A percentile compares a stretch with the other conserved stretches of the same genome.
These are phyloP conservation scores for Fusarium sacchari DNA, from an alignment of 2,329 filamentous ascomycete genomes.

Conservation along the genomic window DNA sequence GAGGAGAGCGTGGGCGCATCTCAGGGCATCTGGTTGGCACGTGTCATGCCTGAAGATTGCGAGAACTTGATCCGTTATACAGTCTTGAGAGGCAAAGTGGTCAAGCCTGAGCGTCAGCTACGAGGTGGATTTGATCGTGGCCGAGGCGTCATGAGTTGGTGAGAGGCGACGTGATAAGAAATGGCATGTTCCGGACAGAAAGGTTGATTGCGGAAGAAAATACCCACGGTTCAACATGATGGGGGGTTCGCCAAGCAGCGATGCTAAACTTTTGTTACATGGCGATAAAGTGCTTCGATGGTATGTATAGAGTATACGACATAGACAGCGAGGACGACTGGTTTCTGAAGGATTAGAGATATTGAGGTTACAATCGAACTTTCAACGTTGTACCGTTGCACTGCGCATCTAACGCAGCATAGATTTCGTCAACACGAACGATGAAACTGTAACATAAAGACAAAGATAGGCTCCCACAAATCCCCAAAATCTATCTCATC, in stretches of 20 bases:
- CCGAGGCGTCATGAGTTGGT: conserved; percentile 90
- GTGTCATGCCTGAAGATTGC: conserved; percentile 87
- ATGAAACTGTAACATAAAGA: not conserved
- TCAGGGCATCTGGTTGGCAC: conserved; percentile 93
- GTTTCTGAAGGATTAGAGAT: not conserved
- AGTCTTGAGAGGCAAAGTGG: conserved; percentile 89
- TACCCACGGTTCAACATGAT: conserved; percentile 3
- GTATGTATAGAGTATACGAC: conserved; percentile 4
- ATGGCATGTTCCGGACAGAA: not conserved
- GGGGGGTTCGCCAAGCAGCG: not conserved
- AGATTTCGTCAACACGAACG: not conserved
- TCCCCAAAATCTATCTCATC: conserved; percentile 7
- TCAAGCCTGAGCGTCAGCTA: conserved; percentile 87
- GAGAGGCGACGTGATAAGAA: not conserved
- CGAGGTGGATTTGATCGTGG: conserved; percentile 89
- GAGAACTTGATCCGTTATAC: conserved; percentile 93
- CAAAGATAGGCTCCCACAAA: not conserved
- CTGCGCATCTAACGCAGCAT: not conserved
- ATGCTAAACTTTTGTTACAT: conserved; percentile 1
- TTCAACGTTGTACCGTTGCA: not conserved
- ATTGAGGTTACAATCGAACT: not conserved
- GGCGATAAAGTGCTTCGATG: not conserved
- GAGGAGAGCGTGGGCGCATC: conserved; percentile 68
- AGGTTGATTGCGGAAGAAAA: not conserved
- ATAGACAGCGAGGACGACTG: not conserved